A percentile compares a stretch with the other conserved stretches of the same genome.
These are phyloP conservation scores for Tetratostichococcus sp. DNA, from an alignment of 139 green algal species.

Conservation along the genomic window DNA sequence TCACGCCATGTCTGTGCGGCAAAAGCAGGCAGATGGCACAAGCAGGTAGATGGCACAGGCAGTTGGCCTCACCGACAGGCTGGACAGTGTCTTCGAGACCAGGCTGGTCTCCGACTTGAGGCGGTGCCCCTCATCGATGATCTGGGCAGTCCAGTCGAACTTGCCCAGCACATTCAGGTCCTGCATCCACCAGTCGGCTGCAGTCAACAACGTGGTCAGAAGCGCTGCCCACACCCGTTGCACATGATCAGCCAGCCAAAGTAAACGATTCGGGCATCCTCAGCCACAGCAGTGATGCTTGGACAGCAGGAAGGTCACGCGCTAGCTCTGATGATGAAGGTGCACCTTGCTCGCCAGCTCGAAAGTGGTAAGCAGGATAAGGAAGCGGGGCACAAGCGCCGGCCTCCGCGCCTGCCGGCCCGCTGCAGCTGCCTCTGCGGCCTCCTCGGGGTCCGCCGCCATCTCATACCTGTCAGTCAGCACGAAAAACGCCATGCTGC, in stretches of 20 bases:
- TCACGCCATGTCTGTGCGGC: too few species aligned
- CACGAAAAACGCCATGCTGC: too few species aligned
- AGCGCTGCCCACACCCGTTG: too few species aligned
- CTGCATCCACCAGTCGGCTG: not conserved
- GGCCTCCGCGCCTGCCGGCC: not conserved
- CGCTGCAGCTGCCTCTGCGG: slow-evolving; percentile 4
- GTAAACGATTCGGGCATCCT: too few species aligned
- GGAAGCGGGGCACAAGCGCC: slow-evolving; percentile 21
- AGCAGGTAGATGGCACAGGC: too few species aligned
- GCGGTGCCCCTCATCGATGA: slow-evolving; percentile 23
- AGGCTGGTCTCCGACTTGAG: slow-evolving; percentile 11
- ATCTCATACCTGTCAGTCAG: slow-evolving; percentile 19
- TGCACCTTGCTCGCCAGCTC: slow-evolving; percentile 2
- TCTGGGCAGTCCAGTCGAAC: slow-evolving; percentile 14
- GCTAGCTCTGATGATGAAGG: too few species aligned
- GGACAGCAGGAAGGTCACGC: too few species aligned
- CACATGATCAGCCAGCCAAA: too few species aligned
- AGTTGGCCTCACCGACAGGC: not conserved
- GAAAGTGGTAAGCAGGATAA: slow-evolving; percentile 22
- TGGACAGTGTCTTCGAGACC: not conserved
- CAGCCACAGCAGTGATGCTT: too few species aligned
- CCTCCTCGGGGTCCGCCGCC: slow-evolving; percentile 6
- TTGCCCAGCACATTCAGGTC: slow-evolving; percentile 6
- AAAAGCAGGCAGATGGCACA: too few species aligned
- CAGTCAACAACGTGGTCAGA: too few species aligned